phyloP scores from a whole-genome alignment of 495 filamentous ascomycete species.

The Talaromyces borbonicus region DNA sequence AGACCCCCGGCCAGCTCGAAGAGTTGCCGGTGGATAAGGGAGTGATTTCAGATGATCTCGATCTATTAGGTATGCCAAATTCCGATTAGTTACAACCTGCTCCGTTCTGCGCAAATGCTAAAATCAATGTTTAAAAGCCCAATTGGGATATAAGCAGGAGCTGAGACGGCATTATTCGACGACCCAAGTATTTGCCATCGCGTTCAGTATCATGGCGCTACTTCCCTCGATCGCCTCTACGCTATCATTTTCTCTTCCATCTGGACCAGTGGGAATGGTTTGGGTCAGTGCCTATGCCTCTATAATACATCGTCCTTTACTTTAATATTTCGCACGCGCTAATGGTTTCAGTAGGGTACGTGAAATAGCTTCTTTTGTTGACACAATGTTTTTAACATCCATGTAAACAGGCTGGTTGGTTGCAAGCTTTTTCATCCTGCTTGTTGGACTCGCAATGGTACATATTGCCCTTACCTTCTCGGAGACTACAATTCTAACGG shows the following conservation, averaged over 20 bases:
- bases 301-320: not conserved
- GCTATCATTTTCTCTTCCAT: slow-evolving; percentile 53
- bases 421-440: slow-evolving; percentile 52
- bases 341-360: slow-evolving; percentile 4
- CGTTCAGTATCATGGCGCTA: slow-evolving; percentile 65
- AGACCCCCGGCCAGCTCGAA: not conserved
- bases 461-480: not conserved
- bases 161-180: slow-evolving; percentile 55
- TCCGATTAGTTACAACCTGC: not conserved
- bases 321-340: not conserved
- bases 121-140: slow-evolving; percentile 1
- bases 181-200: slow-evolving; percentile 60
- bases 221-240: slow-evolving; percentile 62
- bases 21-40: not conserved
- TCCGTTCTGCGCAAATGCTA: not conserved
- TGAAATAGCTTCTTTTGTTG: not conserved
- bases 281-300: slow-evolving; percentile 34
- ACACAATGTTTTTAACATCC: not conserved
- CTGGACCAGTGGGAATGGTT: slow-evolving; percentile 60
- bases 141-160: slow-evolving; percentile 62
- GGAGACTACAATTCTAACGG: not conserved
- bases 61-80: slow-evolving; percentile 3
- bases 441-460: slow-evolving; percentile 58
- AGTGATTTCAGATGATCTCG: not conserved
- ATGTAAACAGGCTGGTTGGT: slow-evolving; percentile 46